Evolutionary conservation across 169 alveolate species (phyloP).

Genomic region (Plasmodium gallinaceum): DNA sequence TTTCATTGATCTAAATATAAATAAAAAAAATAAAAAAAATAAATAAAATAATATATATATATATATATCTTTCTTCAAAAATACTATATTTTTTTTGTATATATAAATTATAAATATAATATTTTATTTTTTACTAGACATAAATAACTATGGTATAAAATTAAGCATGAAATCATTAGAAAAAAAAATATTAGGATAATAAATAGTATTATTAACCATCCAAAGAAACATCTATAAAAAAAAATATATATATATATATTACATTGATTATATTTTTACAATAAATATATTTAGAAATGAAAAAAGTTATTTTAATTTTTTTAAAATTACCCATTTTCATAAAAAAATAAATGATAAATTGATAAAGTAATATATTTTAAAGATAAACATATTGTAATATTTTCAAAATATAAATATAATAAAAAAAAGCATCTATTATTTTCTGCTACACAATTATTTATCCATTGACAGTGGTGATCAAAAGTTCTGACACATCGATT

Average conservation of each 20-base stretch:
- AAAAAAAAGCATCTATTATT: constrained; percentile 31
- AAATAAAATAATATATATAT: not conserved
- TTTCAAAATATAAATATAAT: constrained; percentile 39
- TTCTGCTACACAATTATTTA: constrained; percentile 63
- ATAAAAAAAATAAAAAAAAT: not conserved
- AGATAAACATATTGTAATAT: constrained; percentile 13
- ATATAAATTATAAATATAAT: no score
- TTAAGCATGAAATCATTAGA: not conserved
- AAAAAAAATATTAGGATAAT: not conserved
- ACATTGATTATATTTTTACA: not conserved
- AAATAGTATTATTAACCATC: not conserved
- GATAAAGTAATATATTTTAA: not conserved
- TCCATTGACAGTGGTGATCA: constrained; percentile 71
- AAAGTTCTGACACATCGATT: constrained; percentile 35
- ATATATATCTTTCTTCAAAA: not conserved
- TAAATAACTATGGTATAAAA: not conserved
- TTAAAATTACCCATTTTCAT: constrained; percentile 20
- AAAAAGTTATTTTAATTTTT: not conserved
- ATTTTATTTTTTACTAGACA: not conserved
- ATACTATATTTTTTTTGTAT: no score
- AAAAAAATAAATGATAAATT: not conserved
- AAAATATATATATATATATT: not conserved
- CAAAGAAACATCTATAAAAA: not conserved
- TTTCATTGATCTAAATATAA: constrained; percentile 28
- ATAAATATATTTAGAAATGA: not conserved